Evolutionary conservation across 2,329 filamentous ascomycete genomes (phyloP).

Genomic region (Colletotrichum plurivorum): DNA sequence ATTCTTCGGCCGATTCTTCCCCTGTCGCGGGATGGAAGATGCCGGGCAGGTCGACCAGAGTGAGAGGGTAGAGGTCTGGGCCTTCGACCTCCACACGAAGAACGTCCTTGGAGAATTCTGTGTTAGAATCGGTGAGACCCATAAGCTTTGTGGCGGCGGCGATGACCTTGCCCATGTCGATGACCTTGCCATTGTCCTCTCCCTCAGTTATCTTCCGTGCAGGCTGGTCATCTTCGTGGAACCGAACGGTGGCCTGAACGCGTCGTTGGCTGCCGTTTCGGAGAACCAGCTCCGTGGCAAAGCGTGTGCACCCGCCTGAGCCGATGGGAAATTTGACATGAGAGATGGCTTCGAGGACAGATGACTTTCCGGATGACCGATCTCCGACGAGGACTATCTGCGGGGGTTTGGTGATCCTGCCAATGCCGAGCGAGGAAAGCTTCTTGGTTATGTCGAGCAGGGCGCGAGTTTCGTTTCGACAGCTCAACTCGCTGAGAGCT

Average conservation of each 20-base stretch:
- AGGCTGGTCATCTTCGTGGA: slow-evolving; percentile 45
- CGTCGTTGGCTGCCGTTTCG: slow-evolving; percentile 53
- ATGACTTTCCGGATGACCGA: slow-evolving; percentile 75
- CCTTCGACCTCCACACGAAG: slow-evolving; percentile 62
- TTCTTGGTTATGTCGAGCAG: slow-evolving; percentile 68
- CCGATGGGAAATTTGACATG: slow-evolving; percentile 72
- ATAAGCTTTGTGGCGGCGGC: slow-evolving; percentile 65
- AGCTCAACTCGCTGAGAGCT: slow-evolving; percentile 58
- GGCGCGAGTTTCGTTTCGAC: slow-evolving; percentile 60
- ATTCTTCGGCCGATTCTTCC: slow-evolving; percentile 46
- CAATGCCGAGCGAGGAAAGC: slow-evolving; percentile 64
- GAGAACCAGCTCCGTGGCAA: slow-evolving; percentile 72
- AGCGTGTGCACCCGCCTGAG: slow-evolving; percentile 70
- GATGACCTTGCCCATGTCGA: slow-evolving; percentile 66
- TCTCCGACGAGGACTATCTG: slow-evolving; percentile 73
- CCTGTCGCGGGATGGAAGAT: slow-evolving; percentile 52
- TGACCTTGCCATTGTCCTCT: slow-evolving; percentile 61
- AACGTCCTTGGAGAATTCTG: slow-evolving; percentile 60
- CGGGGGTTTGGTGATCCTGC: slow-evolving; percentile 62
- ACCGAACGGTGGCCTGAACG: slow-evolving; percentile 60
- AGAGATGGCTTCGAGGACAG: slow-evolving; percentile 74
- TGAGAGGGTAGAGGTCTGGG: slow-evolving; percentile 61
- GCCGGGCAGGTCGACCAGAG: slow-evolving; percentile 69
- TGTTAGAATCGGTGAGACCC: slow-evolving; percentile 53
- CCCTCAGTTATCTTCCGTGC: slow-evolving; percentile 45